phyloP scores from a whole-genome alignment of 139 green algal genomes.

The Nannochloris sp. region DNA sequence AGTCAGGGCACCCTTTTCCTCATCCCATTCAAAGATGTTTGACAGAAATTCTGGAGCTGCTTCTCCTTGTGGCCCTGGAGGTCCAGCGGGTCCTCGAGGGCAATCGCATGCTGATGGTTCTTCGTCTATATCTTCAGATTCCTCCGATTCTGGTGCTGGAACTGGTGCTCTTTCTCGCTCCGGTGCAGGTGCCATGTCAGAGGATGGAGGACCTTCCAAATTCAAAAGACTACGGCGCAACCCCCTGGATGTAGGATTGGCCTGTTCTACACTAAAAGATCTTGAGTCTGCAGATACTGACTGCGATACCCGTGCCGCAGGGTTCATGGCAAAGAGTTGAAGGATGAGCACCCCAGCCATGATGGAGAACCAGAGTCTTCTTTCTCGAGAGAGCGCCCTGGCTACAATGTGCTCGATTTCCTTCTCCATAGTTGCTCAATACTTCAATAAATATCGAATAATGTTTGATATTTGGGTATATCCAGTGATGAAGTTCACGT shows the following conservation, averaged over 20 bases:
- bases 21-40: constrained; percentile 6
- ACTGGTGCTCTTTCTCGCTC: too few relatives aligned
- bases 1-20: not conserved
- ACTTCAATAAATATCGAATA: not conserved
- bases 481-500: too few relatives aligned
- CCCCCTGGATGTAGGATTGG: too few relatives aligned
- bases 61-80: not conserved
- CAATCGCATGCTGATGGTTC: not conserved
- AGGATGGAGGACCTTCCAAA: too few relatives aligned
- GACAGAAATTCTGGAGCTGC: constrained; percentile 4
- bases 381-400: not conserved
- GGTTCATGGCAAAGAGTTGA: not conserved
- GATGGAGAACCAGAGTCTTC: not conserved
- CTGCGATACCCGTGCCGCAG: too few relatives aligned
- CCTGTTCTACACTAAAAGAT: too few relatives aligned
- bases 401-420: constrained; percentile 1
- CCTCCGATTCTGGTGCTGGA: too few relatives aligned
- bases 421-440: not conserved
- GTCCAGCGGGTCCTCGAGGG: not conserved
- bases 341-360: not conserved
- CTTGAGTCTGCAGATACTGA: too few relatives aligned
- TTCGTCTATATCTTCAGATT: not conserved
- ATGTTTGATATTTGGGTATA: not conserved
- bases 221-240: too few relatives aligned
- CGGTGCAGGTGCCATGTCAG: too few relatives aligned